Conservation (phyloP, 164 flowering plant species). For the Amborella trichopoda region DNA sequence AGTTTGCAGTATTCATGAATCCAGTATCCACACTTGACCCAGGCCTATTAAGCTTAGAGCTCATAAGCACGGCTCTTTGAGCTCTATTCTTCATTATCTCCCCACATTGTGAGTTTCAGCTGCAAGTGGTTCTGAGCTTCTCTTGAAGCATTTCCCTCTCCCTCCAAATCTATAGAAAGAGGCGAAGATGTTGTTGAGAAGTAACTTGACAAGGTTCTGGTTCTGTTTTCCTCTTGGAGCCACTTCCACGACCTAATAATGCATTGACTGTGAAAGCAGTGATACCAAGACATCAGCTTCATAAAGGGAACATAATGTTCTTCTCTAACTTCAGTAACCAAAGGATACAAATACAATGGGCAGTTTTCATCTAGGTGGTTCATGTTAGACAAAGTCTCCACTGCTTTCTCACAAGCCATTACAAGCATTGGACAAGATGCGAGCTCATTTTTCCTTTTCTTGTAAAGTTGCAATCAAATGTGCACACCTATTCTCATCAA, state of each 20-base stretch:
- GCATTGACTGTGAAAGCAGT: constrained; percentile 93
- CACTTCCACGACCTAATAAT: constrained; percentile 88
- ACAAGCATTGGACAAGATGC: constrained; percentile 66
- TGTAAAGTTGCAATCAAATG: constrained; percentile 27
- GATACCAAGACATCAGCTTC: constrained; percentile 98
- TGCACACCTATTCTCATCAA: constrained; percentile 56
- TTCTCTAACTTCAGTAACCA: constrained; percentile 37
- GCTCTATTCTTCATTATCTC: too few species aligned
- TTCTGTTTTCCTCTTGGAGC: constrained; percentile 50
- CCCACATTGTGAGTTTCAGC: too few species aligned
- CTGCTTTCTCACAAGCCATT: constrained; percentile 92
- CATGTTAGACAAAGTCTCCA: constrained; percentile 66
- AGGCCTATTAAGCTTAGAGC: too few species aligned
- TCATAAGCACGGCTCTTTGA: too few species aligned
- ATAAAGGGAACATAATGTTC: constrained; percentile 44
- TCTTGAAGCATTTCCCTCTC: too few species aligned
- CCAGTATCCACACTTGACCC: too few species aligned
- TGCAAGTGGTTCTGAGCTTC: too few species aligned
- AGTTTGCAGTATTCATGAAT: too few species aligned
- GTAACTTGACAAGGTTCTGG: too few species aligned
- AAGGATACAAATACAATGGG: constrained; percentile 69
- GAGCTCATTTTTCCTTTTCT: constrained; percentile 49
- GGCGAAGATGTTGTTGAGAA: too few species aligned
- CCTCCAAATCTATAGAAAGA: too few species aligned
- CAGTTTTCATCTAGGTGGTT: constrained; percentile 95